Conservation (phyloP, 2,329 filamentous ascomycete species). For the Nemania abortiva region DNA sequence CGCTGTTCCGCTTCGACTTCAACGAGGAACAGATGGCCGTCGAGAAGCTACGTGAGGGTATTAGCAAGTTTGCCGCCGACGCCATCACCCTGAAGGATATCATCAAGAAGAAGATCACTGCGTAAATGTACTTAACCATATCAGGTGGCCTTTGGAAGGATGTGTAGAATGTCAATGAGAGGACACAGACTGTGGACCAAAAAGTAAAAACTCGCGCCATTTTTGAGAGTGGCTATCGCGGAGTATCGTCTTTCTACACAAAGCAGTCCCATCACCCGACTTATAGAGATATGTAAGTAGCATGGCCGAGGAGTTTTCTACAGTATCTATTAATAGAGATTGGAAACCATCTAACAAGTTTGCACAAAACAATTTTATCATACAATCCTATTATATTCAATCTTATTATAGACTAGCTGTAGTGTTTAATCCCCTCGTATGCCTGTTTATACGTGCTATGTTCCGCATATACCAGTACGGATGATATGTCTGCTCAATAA, state of each 20-base stretch:
- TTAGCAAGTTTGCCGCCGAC: slow-evolving; percentile 99
- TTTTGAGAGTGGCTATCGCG: not conserved
- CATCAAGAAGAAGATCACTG: slow-evolving; percentile 83
- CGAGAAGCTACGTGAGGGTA: slow-evolving; percentile 99
- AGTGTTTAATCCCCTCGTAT: not conserved
- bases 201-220: not conserved
- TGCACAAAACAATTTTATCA: not conserved
- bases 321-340: slow-evolving; percentile 25
- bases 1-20: slow-evolving; percentile 97
- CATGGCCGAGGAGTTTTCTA: slow-evolving; percentile 1
- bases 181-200: not conserved
- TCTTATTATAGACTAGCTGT: not conserved
- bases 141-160: not conserved
- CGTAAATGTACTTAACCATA: slow-evolving; percentile 51
- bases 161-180: slow-evolving; percentile 16
- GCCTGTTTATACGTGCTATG: not conserved
- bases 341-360: slow-evolving; percentile 6
- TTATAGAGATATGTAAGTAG: not conserved
- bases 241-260: not conserved
- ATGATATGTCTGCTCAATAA: not conserved
- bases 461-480: not conserved
- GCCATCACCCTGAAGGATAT: slow-evolving; percentile 93
- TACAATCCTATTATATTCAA: too few species aligned
- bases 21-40: slow-evolving; percentile 99
- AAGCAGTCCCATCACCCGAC: not conserved